A percentile compares a stretch with the other conserved stretches of the same genome.
phyloP scores from a whole-genome alignment of 176 grass and related monocot species.

The Dendrocalamus sinicus region DNA sequence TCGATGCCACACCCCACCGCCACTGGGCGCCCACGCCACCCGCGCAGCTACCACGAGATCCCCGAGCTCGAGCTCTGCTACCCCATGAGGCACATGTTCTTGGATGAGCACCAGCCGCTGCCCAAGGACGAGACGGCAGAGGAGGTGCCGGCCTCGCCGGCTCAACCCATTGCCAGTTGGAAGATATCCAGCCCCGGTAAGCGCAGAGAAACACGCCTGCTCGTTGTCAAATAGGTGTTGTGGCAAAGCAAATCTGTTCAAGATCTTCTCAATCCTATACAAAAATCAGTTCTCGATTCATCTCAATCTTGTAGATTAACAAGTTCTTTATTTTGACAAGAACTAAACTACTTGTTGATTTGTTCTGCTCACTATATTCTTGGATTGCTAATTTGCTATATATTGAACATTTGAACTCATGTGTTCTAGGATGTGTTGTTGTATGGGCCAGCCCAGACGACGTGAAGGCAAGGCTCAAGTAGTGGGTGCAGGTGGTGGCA shows the following conservation, averaged over 20 bases:
- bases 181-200: too few relatives aligned
- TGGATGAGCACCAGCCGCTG: too few relatives aligned
- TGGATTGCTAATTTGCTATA: neutral
- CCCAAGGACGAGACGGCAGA: too few relatives aligned
- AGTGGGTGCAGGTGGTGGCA: neutral
- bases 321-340: neutral
- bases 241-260: neutral
- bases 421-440: neutral
- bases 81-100: too few relatives aligned
- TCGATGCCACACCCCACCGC: too few relatives aligned
- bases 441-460: conserved; percentile 48
- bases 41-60: too few relatives aligned
- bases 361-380: neutral
- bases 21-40: too few relatives aligned
- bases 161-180: too few relatives aligned
- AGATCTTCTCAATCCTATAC: neutral
- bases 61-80: too few relatives aligned
- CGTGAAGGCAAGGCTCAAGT: conserved; percentile 54
- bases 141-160: too few relatives aligned
- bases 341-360: neutral
- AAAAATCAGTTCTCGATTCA: neutral
- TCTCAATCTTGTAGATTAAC: neutral
- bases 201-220: too few relatives aligned
- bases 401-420: neutral
- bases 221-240: neutral